These are phyloP conservation scores for Solanum peruvianum DNA, from an alignment of 257 asterid genomes.

Conservation along the genomic window DNA sequence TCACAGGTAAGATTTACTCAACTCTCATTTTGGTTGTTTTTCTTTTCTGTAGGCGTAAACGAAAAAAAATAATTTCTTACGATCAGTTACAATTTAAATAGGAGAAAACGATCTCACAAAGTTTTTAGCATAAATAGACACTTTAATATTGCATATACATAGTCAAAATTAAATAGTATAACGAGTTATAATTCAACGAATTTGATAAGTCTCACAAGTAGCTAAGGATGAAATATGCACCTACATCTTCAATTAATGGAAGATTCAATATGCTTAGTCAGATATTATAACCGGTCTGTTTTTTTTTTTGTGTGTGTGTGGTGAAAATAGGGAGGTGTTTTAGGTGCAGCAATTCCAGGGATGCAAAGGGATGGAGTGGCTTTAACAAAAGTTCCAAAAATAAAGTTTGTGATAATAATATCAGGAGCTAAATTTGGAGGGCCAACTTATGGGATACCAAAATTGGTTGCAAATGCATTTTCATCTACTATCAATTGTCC, in stretches of 20 bases:
- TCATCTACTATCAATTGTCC: conserved; percentile 12
- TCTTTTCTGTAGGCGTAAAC: neutral
- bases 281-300: neutral
- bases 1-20: conserved; percentile 11
- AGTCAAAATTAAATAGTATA: neutral
- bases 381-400: conserved; percentile 16
- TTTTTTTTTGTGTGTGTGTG: too few relatives aligned
- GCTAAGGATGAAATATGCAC: neutral
- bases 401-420: conserved; percentile 21
- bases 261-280: neutral
- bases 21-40: neutral
- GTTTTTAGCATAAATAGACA: neutral
- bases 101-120: neutral
- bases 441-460: conserved; percentile 12
- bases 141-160: neutral
- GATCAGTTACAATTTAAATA: neutral
- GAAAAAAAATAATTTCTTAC: neutral
- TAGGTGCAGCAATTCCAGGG: conserved; percentile 25
- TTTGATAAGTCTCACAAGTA: neutral
- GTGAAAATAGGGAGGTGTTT: conserved; percentile 13
- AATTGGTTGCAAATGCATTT: conserved; percentile 19
- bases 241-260: neutral
- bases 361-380: conserved; percentile 32
- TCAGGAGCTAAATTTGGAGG: conserved; percentile 27
- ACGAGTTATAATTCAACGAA: neutral